Evolutionary conservation across 2,329 filamentous ascomycete genomes (phyloP), one percentile per base, ranked within the genome.

Genomic region (Lecanicillium sp.): DNA sequence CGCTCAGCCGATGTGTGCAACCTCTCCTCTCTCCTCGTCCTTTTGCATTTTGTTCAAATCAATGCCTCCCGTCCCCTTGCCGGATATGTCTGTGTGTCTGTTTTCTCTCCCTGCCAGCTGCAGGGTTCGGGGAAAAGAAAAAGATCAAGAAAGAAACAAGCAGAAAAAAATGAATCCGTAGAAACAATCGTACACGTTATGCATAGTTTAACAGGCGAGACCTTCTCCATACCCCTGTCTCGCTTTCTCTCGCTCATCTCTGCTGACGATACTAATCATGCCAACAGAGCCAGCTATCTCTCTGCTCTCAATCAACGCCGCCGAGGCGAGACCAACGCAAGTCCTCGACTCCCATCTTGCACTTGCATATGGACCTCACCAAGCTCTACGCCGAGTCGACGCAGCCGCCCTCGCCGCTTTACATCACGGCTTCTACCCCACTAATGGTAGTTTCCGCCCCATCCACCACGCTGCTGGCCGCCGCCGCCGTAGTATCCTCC

Each of bases 361-460:
- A 28, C 41, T 33, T 29, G 33, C 19, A 37, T 29, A 18, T 39
- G 35, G 5, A 4, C 13, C 13, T 42, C 36, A 15, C 40, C 30
- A 20, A 43, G 19, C 33, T 17, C n/a, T 13, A 28, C 15, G 25
- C 33, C 33, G 14, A 28, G 31, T 5, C 32, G 37, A 22, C 37
- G 41, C 18, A 30, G 29, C 28, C 37, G 41, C 27, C 17, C 13
- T 29, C 41, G 41, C 29, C 41, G 41, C 30, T 32, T 39, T n/a
- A 32, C 37, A 33, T 53, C 52, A 47, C 52, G 50, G 49, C 48
- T 43, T 45, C 51, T 55, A 60, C 56, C 55, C 52, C 50, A 50
- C 57, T 69, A 67, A 49, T 72, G 65, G 65, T 78, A 78, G 67
- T 78, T 78, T 49, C 66, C 68, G 49, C 74, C 74, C 74, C 74